A percentile compares a stretch with the other conserved stretches of the same genome.
Evolutionary conservation across 805 yeast species (phyloP).

Genomic region (Phaffomyces opuntiae): DNA sequence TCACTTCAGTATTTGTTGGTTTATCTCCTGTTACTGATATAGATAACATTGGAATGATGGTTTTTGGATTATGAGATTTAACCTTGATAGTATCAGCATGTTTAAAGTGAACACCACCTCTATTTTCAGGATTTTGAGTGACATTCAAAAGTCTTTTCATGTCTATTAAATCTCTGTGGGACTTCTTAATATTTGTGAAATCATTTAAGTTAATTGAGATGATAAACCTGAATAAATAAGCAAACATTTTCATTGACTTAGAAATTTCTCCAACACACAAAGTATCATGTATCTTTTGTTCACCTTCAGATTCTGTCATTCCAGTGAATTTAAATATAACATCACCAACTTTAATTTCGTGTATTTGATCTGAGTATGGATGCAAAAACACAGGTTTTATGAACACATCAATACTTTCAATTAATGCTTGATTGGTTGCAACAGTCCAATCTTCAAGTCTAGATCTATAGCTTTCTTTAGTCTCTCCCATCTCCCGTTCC

Average conservation of each 20-base stretch:
- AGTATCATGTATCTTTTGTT: background rate
- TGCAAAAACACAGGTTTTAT: background rate
- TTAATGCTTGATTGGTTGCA: background rate
- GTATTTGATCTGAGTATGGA: background rate
- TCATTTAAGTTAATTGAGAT: background rate
- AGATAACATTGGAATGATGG: too few relatives aligned
- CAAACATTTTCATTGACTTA: background rate
- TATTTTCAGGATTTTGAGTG: too few relatives aligned
- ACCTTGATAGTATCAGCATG: too few relatives aligned
- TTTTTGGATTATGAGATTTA: too few relatives aligned
- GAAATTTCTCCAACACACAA: background rate
- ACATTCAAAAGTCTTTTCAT: background rate
- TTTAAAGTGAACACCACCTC: too few relatives aligned
- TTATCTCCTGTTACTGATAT: too few relatives aligned
- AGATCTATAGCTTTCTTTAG: background rate
- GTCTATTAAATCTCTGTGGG: background rate
- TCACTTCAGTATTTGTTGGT: too few relatives aligned
- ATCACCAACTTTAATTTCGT: background rate
- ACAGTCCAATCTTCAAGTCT: background rate
- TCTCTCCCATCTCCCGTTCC: background rate
- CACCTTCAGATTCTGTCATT: background rate
- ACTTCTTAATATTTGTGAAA: too few relatives aligned
- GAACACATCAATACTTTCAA: background rate
- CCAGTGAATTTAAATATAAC: background rate
- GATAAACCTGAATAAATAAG: background rate